These are phyloP conservation scores for Cladosporium sp. DNA, from an alignment of 2,329 filamentous ascomycete genomes.

Conservation along the genomic window DNA sequence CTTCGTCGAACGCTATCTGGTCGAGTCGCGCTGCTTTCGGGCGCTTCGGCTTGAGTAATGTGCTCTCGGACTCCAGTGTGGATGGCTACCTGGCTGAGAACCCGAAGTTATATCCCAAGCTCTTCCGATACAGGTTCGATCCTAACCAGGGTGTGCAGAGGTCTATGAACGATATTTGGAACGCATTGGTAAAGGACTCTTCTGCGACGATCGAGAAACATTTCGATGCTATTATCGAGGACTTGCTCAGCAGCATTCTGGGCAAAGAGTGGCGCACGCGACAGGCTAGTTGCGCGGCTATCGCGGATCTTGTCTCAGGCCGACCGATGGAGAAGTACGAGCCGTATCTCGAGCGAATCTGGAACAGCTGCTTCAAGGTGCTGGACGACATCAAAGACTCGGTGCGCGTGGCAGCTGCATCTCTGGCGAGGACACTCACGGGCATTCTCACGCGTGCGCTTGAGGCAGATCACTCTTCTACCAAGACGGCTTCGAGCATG, in stretches of 20 bases:
- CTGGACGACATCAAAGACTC: slow-evolving; percentile 94
- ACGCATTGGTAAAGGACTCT: slow-evolving; percentile 85
- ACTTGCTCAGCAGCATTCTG: slow-evolving; percentile 79
- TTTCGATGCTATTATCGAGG: slow-evolving; percentile 84
- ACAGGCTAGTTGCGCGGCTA: slow-evolving; percentile 85
- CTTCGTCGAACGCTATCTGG: slow-evolving; percentile 94
- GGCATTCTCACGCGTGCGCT: slow-evolving; percentile 81
- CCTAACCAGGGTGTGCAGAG: slow-evolving; percentile 87
- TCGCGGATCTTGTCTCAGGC: slow-evolving; percentile 82
- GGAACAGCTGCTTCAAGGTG: slow-evolving; percentile 81
- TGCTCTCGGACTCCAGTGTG: slow-evolving; percentile 76
- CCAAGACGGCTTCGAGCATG: slow-evolving; percentile 69
- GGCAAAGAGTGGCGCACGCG: slow-evolving; percentile 91
- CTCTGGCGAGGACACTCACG: slow-evolving; percentile 77
- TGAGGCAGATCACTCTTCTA: slow-evolving; percentile 67
- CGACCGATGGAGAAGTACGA: slow-evolving; percentile 67
- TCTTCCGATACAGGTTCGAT: slow-evolving; percentile 92
- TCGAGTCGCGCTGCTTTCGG: slow-evolving; percentile 95
- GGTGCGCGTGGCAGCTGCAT: slow-evolving; percentile 75
- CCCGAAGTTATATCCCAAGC: slow-evolving; percentile 89
- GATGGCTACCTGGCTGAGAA: slow-evolving; percentile 69
- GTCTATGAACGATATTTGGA: slow-evolving; percentile 99
- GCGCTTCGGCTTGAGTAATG: slow-evolving; percentile 84
- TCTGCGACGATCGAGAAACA: slow-evolving; percentile 70
- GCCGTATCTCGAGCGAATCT: slow-evolving; percentile 78